Percentiles rank a stretch among this genome's conserved stretches.
phyloP scores from a whole-genome alignment of 2,329 filamentous ascomycete species.

The Ceratocystis albifundus region DNA sequence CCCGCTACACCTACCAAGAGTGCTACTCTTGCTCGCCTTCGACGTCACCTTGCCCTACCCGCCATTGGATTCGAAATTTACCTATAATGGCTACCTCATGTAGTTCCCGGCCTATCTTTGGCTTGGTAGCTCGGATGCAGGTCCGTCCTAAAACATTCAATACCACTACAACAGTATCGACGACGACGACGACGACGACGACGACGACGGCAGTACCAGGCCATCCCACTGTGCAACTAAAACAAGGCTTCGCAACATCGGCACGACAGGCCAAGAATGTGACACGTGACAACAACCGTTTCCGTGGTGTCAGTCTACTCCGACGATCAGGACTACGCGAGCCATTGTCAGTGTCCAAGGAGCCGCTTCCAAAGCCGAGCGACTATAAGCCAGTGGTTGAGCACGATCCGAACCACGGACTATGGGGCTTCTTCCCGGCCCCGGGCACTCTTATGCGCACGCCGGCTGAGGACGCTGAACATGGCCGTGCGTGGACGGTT shows the following conservation, averaged over 20 bases:
- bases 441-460: constrained; percentile 56
- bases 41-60: background rate
- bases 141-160: background rate
- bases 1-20: background rate
- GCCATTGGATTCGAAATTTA: too few relatives aligned
- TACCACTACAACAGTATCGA: background rate
- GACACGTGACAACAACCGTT: constrained; percentile 63
- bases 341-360: constrained; percentile 60
- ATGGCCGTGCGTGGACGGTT: constrained; percentile 74
- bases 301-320: constrained; percentile 71
- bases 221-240: background rate
- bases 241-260: constrained; percentile 43
- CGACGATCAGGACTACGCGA: constrained; percentile 64
- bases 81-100: constrained; percentile 15
- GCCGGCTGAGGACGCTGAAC: constrained; percentile 56
- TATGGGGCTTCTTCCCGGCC: constrained; percentile 82
- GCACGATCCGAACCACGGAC: constrained; percentile 64
- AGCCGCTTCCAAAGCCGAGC: constrained; percentile 61
- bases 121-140: background rate
- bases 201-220: background rate
- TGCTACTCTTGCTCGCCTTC: background rate
- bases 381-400: constrained; percentile 47
- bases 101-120: constrained; percentile 5
- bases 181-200: background rate
- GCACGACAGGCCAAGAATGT: constrained; percentile 39